Evolutionary conservation across 2,329 filamentous ascomycete species (phyloP).

Genomic region (Calycina herbarum): DNA sequence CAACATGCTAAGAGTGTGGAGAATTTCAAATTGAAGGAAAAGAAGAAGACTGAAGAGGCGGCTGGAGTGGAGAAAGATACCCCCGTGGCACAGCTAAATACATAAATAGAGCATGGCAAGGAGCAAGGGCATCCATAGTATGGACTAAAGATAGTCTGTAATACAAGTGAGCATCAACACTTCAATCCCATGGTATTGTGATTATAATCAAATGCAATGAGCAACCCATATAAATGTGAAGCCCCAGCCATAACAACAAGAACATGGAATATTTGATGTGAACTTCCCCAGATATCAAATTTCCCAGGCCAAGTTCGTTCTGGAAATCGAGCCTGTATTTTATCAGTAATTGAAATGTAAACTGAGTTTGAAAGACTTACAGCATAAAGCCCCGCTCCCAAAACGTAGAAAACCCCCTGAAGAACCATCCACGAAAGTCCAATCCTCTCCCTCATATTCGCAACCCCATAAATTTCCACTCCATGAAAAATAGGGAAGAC

Average conservation of each 20-base stretch:
- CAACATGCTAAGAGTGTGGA: conserved; percentile 26
- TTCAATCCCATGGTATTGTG: conserved; percentile 52
- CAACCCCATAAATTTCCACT: conserved; percentile 63
- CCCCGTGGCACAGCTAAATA: neutral
- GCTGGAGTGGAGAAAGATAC: neutral
- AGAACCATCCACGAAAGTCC: conserved; percentile 77
- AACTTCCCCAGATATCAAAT: conserved; percentile 91
- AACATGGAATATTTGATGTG: conserved; percentile 95
- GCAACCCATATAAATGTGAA: conserved; percentile 77
- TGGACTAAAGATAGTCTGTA: neutral
- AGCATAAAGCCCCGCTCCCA: conserved; percentile 84
- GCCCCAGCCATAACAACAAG: conserved; percentile 81
- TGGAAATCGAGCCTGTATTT: conserved; percentile 68
- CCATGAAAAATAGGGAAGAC: conserved; percentile 83
- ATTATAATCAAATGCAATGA: conserved; percentile 83
- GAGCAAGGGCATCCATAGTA: neutral
- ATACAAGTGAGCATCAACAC: conserved; percentile 23
- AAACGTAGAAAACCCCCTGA: conserved; percentile 81
- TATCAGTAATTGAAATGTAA: conserved; percentile 16
- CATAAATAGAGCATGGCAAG: conserved; percentile 1
- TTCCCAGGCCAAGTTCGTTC: conserved; percentile 74
- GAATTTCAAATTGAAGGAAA: conserved; percentile 25
- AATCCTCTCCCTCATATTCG: conserved; percentile 68
- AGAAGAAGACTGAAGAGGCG: conserved; percentile 9
- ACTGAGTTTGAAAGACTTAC: conserved; percentile 46